These are phyloP conservation scores for Phialemoniopsis sp. DNA, from an alignment of 2,329 filamentous ascomycete species.

Conservation along the genomic window DNA sequence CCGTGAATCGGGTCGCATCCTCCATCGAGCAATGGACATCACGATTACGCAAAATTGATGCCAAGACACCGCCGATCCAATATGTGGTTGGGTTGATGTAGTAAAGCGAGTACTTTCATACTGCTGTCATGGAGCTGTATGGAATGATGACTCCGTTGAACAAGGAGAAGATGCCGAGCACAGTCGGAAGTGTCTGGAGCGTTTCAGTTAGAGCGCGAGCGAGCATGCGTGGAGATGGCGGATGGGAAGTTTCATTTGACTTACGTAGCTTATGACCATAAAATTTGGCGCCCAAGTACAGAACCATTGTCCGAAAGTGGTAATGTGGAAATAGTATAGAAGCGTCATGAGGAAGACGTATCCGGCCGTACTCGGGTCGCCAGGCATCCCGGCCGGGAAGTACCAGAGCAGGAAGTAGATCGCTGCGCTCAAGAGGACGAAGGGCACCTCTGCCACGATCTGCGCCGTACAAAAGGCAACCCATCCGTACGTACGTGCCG, in stretches of 20 bases:
- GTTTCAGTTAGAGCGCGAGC: too few species aligned
- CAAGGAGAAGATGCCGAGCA: conserved; percentile 70
- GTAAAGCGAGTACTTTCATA: conserved; percentile 73
- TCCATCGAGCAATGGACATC: conserved; percentile 42
- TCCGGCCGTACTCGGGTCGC: conserved; percentile 59
- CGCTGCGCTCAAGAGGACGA: conserved; percentile 59
- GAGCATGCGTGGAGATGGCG: conserved; percentile 76
- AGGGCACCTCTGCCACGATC: conserved; percentile 67
- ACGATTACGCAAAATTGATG: conserved; percentile 56
- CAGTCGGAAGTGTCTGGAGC: conserved; percentile 69
- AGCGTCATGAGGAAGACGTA: conserved; percentile 77
- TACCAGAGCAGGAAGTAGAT: conserved; percentile 68
- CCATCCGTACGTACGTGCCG: conserved; percentile 79
- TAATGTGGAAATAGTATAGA: conserved; percentile 73
- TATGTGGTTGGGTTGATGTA: conserved; percentile 66
- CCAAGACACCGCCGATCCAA: conserved; percentile 67
- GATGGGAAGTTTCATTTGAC: too few species aligned
- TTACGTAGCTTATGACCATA: too few species aligned
- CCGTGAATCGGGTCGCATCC: conserved; percentile 37
- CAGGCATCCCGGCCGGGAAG: conserved; percentile 67
- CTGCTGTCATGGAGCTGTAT: conserved; percentile 59
- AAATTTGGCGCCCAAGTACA: conserved; percentile 75
- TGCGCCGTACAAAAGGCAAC: conserved; percentile 62
- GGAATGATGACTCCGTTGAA: conserved; percentile 77
- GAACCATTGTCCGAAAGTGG: conserved; percentile 79